Base-by-base conservation (phyloP, 2,329 filamentous ascomycete genomes). In the Fusarium pininemorale region DNA sequence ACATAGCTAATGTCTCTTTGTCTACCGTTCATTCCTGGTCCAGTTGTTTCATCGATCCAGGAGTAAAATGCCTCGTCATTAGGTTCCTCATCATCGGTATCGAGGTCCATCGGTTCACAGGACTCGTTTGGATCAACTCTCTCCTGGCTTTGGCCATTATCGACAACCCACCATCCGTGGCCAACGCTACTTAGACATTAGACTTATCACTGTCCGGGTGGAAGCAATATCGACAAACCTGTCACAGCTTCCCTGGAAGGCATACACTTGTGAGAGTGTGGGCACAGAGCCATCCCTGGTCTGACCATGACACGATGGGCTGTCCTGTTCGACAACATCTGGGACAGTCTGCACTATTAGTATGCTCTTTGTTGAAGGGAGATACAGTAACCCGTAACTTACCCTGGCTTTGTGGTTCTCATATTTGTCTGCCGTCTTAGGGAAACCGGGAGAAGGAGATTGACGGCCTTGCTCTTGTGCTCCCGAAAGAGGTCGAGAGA, bases 331-430 rank as follows among this genome's bases (percentile, higher is more conserved):
- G 26, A 16, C 32, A 16, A 8, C n/a, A 30, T n/a, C 13, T 15
- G 41, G n/a, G 35, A 20, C 16, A 54, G 14, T 10, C 64, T 73
- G 24, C 20, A n/a, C 39, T 45, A 16, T 74, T 26, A 74, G 58
- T 51, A 53, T 48, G 11, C 6, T n/a, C 5, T 50, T 8, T 20
- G 11, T n/a, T 11, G 12, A 24, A 30, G 4, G 8, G 26, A 50
- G n/a, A 38, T 39, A 9, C 14, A n/a, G 37, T 24, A 13, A 22
- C 8, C 15, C 35, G 7, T 24, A 26, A 58, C 51, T 8, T 37
- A 71, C 69, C 62, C 28, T 22, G 10, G 3, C 14, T 26, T n/a
- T 10, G 26, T 22, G 16, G 10, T 10, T n/a, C 32, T 26, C n/a
- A 14, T 37, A 26, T 11, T 44, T 48, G 39, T 24, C n/a, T 12